A percentile compares a stretch with the other conserved stretches of the same genome.
These are phyloP conservation scores for Globisporangium orthogonon DNA, from an alignment of 352 stramenopile species.

Conservation along the genomic window DNA sequence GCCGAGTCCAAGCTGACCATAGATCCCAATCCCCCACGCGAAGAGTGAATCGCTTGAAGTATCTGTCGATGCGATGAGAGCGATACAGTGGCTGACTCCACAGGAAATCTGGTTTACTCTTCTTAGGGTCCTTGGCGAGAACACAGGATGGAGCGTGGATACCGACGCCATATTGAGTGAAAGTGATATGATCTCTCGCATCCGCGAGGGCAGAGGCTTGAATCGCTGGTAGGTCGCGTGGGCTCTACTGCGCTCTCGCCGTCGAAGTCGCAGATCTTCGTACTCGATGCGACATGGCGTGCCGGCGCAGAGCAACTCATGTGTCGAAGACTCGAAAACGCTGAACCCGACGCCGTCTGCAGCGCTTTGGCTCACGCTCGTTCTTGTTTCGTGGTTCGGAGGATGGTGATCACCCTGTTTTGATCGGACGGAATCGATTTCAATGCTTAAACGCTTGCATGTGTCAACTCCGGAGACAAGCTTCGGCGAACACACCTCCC, in stretches of 20 bases:
- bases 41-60: slow-evolving; percentile 9
- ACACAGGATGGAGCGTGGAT: background rate
- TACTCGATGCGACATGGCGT: slow-evolving; percentile 10
- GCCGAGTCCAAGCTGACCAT: slow-evolving; percentile 41
- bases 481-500: slow-evolving; percentile 4
- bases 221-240: slow-evolving; percentile 13
- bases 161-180: too few relatives aligned
- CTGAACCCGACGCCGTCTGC: background rate
- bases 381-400: background rate
- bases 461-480: too few relatives aligned
- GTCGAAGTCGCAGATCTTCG: slow-evolving; percentile 14
- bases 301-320: background rate
- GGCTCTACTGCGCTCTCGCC: slow-evolving; percentile 11
- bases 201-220: slow-evolving; percentile 13
- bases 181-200: slow-evolving; percentile 4
- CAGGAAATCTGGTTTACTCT: slow-evolving; percentile 28
- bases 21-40: slow-evolving; percentile 29
- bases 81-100: slow-evolving; percentile 33
- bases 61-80: slow-evolving; percentile 4
- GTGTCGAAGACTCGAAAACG: background rate
- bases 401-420: too few relatives aligned
- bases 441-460: too few relatives aligned
- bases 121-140: background rate
- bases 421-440: background rate
- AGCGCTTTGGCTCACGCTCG: background rate